Evolutionary conservation across 129 eudicot species (phyloP).

Genomic region (Solidago caesia): DNA sequence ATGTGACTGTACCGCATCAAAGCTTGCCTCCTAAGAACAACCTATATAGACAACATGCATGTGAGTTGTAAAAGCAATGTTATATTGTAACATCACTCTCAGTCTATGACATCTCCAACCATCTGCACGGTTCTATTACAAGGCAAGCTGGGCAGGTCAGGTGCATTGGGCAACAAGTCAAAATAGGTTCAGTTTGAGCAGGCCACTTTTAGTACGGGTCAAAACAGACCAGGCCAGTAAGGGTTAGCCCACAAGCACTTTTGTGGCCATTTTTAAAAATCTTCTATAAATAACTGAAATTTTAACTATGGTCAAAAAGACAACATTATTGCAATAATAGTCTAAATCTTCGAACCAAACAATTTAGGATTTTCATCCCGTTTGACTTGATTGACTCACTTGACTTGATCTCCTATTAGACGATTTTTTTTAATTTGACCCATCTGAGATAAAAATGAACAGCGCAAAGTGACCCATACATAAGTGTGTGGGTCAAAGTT

Average conservation of each 20-base stretch:
- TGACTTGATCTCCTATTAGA: slow-evolving; percentile 1
- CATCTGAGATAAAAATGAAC: neutral
- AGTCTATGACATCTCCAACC: neutral
- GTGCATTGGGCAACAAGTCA: neutral
- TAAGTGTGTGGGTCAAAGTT: neutral
- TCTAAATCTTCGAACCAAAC: slow-evolving; percentile 2
- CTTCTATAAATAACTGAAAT: neutral
- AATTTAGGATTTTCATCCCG: neutral
- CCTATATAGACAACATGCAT: slow-evolving; percentile 40
- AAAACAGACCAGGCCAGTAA: neutral
- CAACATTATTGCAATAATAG: neutral
- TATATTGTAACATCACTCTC: neutral
- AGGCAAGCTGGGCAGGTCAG: neutral
- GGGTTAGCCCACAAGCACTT: neutral
- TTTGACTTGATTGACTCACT: neutral
- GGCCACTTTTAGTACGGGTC: neutral
- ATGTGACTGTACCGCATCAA: slow-evolving; percentile 84
- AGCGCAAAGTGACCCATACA: neutral
- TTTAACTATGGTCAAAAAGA: neutral
- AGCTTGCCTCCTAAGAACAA: slow-evolving; percentile 77
- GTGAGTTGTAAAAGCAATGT: slow-evolving; percentile 6
- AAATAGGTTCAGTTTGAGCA: neutral
- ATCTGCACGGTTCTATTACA: neutral
- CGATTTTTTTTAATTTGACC: neutral
- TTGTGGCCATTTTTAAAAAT: neutral